A percentile compares a stretch with the other conserved stretches of the same genome.
phyloP scores from a whole-genome alignment of 257 asterid genomes.

The Buddleja alternifolia region DNA sequence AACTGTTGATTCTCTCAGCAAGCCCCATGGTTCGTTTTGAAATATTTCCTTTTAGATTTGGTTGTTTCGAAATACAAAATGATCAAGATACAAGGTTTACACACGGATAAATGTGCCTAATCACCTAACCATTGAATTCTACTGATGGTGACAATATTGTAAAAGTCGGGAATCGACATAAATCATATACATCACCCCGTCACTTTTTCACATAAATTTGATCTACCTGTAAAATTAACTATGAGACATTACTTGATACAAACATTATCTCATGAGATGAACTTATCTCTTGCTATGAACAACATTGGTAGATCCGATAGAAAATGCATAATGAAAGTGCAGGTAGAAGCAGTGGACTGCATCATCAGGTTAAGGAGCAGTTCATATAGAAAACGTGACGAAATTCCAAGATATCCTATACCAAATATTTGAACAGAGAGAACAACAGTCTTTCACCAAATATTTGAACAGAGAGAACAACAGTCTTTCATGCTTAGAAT shows the following conservation, averaged over 20 bases:
- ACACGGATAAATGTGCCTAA: not conserved
- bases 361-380: not conserved
- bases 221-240: constrained; percentile 4
- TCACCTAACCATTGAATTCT: not conserved
- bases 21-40: not conserved
- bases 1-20: constrained; percentile 1
- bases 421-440: too few relatives aligned
- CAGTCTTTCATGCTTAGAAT: constrained; percentile 7
- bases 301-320: constrained; percentile 22
- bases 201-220: not conserved
- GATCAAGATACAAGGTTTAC: constrained; percentile 15
- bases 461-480: too few relatives aligned
- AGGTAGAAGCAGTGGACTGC: not conserved
- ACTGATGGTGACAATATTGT: not conserved
- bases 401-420: not conserved
- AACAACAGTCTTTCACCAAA: too few relatives aligned
- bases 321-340: not conserved
- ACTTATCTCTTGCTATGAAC: not conserved
- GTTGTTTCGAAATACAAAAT: constrained; percentile 14
- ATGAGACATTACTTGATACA: constrained; percentile 11
- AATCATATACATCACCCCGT: too few relatives aligned
- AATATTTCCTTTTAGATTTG: not conserved
- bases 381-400: not conserved
- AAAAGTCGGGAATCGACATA: not conserved
- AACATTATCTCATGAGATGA: not conserved